Percentiles rank a stretch among this genome's conserved stretches.
These are phyloP conservation scores for Macrocybe gigantea DNA, from an alignment of 768 basidiomycete species.

Conservation along the genomic window DNA sequence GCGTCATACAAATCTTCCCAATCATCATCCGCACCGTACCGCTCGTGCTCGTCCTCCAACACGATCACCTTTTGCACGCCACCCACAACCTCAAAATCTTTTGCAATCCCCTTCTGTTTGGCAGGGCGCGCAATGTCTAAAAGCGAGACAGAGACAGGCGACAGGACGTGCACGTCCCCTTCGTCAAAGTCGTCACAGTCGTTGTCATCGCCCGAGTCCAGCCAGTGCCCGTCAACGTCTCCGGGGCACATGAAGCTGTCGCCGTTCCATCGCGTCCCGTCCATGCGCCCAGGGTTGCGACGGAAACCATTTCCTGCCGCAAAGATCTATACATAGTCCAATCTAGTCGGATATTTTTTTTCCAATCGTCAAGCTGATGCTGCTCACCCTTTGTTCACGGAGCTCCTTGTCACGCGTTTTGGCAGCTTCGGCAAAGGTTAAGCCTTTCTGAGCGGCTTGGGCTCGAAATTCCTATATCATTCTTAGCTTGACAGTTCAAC, in stretches of 20 bases:
- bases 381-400: slow-evolving; percentile 3
- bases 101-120: slow-evolving; percentile 22
- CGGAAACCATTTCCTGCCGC: slow-evolving; percentile 4
- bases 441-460: slow-evolving; percentile 4
- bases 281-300: slow-evolving; percentile 17
- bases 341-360: background rate
- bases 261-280: slow-evolving; percentile 18
- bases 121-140: slow-evolving; percentile 27
- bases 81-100: slow-evolving; percentile 19
- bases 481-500: background rate
- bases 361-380: background rate
- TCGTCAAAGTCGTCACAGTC: slow-evolving; percentile 2
- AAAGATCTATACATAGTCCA: background rate
- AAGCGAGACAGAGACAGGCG: slow-evolving; percentile 9
- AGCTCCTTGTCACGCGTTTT: slow-evolving; percentile 4
- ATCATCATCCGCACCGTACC: background rate
- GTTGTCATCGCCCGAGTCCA: background rate
- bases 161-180: slow-evolving; percentile 10
- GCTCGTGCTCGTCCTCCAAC: slow-evolving; percentile 14
- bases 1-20: background rate
- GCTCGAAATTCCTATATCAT: slow-evolving; percentile 5
- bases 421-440: slow-evolving; percentile 2
- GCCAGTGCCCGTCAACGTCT: slow-evolving; percentile 12
- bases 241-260: slow-evolving; percentile 14
- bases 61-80: slow-evolving; percentile 12